Evolutionary conservation across 345 rosid species (phyloP).

Genomic region (Aquilaria yunnanensis): DNA sequence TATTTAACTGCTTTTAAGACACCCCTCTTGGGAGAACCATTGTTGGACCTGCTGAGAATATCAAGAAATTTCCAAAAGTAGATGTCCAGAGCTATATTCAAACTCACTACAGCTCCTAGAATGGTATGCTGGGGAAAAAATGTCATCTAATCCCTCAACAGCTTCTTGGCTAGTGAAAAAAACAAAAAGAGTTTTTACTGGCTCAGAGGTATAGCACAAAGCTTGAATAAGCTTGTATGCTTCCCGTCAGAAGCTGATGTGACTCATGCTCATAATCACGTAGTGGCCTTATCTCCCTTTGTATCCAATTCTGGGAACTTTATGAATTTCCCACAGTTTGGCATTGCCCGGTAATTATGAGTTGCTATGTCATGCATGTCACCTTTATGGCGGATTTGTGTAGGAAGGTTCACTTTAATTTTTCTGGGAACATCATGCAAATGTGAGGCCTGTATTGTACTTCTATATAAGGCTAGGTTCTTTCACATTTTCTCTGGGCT

Average conservation of each 20-base stretch:
- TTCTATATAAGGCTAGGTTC: too few relatives aligned
- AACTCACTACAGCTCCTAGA: conserved; percentile 96
- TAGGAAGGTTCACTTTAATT: too few relatives aligned
- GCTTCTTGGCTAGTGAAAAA: conserved; percentile 75
- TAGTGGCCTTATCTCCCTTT: conserved; percentile 7
- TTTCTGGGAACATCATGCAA: too few relatives aligned
- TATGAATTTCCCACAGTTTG: too few relatives aligned
- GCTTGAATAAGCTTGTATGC: conserved; percentile 57
- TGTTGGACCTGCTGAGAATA: conserved; percentile 85
- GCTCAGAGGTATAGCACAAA: conserved; percentile 96
- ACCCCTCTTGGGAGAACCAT: conserved; percentile 94
- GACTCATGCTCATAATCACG: conserved; percentile 96
- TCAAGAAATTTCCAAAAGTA: conserved; percentile 63
- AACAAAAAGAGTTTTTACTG: conserved; percentile 77
- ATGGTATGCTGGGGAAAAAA: conserved; percentile 57
- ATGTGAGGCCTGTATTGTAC: too few relatives aligned
- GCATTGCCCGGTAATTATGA: too few relatives aligned
- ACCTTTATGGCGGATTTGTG: too few relatives aligned
- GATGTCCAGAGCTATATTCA: conserved; percentile 77
- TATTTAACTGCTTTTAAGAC: conserved; percentile 94
- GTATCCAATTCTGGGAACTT: too few relatives aligned
- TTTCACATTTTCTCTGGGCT: too few relatives aligned
- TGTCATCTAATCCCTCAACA: conserved; percentile 77
- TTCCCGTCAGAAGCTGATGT: conserved; percentile 96
- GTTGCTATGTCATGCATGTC: too few relatives aligned